These are phyloP conservation scores for Pichia californica DNA, from an alignment of 805 yeast genomes.

Conservation along the genomic window DNA sequence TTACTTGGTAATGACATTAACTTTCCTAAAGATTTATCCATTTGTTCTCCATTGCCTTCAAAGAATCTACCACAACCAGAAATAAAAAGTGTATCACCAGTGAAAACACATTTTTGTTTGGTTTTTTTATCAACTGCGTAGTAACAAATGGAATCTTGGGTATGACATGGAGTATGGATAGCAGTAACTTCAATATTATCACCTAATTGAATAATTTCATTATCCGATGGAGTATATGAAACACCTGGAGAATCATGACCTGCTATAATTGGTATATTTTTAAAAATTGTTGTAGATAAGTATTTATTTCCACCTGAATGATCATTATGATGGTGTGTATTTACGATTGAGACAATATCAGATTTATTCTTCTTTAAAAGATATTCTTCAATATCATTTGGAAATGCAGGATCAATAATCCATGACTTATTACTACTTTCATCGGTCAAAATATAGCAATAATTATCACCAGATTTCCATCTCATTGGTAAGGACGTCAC, in stretches of 20 bases:
- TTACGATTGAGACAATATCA: slow-evolving; percentile 70
- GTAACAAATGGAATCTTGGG: slow-evolving; percentile 93
- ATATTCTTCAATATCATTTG: slow-evolving; percentile 55
- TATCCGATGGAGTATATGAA: slow-evolving; percentile 60
- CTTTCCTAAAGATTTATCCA: slow-evolving; percentile 63
- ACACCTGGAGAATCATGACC: slow-evolving; percentile 80
- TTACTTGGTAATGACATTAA: slow-evolving; percentile 59
- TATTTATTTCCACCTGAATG: slow-evolving; percentile 81
- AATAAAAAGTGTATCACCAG: slow-evolving; percentile 92
- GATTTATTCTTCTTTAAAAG: slow-evolving; percentile 28
- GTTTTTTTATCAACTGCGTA: slow-evolving; percentile 59
- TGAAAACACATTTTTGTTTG: slow-evolving; percentile 69
- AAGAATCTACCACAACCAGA: slow-evolving; percentile 97
- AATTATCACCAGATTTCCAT: slow-evolving; percentile 93
- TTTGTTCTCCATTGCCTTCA: slow-evolving; percentile 80
- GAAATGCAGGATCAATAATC: slow-evolving; percentile 90
- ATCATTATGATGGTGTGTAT: slow-evolving; percentile 95
- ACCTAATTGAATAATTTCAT: slow-evolving; percentile 59
- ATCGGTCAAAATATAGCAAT: slow-evolving; percentile 74
- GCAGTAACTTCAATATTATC: slow-evolving; percentile 61
- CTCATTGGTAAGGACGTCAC: slow-evolving; percentile 81
- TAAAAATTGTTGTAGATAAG: slow-evolving; percentile 27
- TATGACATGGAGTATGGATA: slow-evolving; percentile 95
- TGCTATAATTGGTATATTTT: slow-evolving; percentile 62
- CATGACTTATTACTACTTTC: slow-evolving; percentile 60